Evolutionary conservation across 148 eudicot genomes (phyloP), one percentile per base, ranked within the genome.

Genomic region (Rhododendron griersonianum): DNA sequence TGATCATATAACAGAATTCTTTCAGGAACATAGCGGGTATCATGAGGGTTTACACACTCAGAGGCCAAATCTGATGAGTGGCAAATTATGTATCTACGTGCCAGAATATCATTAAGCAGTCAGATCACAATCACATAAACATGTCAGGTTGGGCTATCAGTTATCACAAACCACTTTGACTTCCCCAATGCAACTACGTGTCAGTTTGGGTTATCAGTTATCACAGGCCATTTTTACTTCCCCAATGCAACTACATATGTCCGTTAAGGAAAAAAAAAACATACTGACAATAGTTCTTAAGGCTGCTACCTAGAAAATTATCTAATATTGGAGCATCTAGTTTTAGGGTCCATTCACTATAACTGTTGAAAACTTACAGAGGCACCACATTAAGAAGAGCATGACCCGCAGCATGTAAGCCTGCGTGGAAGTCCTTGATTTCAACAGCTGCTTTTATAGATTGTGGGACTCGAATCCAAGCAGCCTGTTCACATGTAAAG

Each of bases 331-430:
- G 19, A 35, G 81, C 33, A 50, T 47, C 78, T 39, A n/a, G 86
- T 48, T 39, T 83, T 47, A 4, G 57, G 57, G 78, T 75, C 37
- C 50, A 28, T 65, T 30, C 11, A 71, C 5, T 13, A 84, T 30
- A 10, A 73, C 76, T 33, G 15, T 50, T 5, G 28, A 83, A 37
- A 69, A 91, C 99, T 94, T 91, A 97, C 99, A 97, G 74, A 84
- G 99, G 99, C 80, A 97, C 95, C 67, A 97, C 95, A 89, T 97
- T 94, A 71, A 92, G 98, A 89, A 93, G 92, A 88, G 99, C 96
- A 93, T 97, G 99, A 77, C 95, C 94, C 85, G 96, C 99, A 91
- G 99, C 99, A 92, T 97, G 99, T 90, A 95, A 89, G 84, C 99
- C 99, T 37, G 91, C 93, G 80, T 93, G 98, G 89, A 95, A 94